phyloP scores from a whole-genome alignment of 2,329 filamentous ascomycete species.

The Diaporthe eres region DNA sequence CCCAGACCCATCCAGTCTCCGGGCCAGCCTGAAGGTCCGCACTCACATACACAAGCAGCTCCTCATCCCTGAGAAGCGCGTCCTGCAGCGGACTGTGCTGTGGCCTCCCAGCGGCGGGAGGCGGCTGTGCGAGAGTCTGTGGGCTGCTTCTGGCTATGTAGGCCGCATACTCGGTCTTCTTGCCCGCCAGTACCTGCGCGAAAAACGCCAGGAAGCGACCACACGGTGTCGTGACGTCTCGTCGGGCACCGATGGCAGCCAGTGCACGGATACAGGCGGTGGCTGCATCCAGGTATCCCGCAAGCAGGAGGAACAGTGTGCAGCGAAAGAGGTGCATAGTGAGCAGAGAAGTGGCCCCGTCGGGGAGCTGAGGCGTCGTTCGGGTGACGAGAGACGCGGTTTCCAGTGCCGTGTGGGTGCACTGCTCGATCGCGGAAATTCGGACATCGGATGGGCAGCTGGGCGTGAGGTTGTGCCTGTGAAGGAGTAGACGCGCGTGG shows the following conservation, averaged over 20 bases:
- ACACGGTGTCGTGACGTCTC: slow-evolving; percentile 82
- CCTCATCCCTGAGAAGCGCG: slow-evolving; percentile 77
- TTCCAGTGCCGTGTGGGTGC: slow-evolving; percentile 80
- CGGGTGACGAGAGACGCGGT: slow-evolving; percentile 83
- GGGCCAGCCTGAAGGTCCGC: slow-evolving; percentile 87
- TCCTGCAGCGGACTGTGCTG: slow-evolving; percentile 52
- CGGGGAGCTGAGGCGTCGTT: slow-evolving; percentile 70
- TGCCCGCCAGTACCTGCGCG: slow-evolving; percentile 73
- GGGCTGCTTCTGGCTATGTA: slow-evolving; percentile 55
- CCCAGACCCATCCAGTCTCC: slow-evolving; percentile 88
- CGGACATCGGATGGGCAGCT: slow-evolving; percentile 76
- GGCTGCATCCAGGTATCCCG: slow-evolving; percentile 80
- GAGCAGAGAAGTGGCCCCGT: slow-evolving; percentile 80
- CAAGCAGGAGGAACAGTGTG: slow-evolving; percentile 82
- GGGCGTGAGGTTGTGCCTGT: slow-evolving; percentile 89
- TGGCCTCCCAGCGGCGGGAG: slow-evolving; percentile 46
- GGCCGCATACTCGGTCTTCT: slow-evolving; percentile 61
- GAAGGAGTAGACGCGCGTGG: slow-evolving; percentile 85
- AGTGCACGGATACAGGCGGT: slow-evolving; percentile 80
- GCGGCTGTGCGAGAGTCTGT: slow-evolving; percentile 48
- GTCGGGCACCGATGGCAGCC: slow-evolving; percentile 77
- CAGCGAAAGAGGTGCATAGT: slow-evolving; percentile 91
- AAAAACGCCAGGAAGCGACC: slow-evolving; percentile 89
- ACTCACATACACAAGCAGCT: slow-evolving; percentile 88
- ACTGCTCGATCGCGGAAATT: slow-evolving; percentile 81